Base-by-base conservation (phyloP, 352 stramenopile species). In the Phytophthora crassamura region DNA sequence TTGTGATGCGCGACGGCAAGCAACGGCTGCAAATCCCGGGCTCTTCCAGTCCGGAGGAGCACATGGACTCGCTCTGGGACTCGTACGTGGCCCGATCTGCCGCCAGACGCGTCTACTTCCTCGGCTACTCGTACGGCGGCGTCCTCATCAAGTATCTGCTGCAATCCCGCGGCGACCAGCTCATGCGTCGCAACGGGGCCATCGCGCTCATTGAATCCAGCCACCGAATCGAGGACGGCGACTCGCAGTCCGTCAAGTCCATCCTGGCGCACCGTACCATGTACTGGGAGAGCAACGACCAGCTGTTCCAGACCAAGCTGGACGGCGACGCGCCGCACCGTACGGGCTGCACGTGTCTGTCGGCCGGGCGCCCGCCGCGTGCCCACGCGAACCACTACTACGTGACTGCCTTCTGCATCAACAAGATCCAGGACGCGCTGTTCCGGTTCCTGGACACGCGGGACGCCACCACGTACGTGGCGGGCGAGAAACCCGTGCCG, bases 51-150 rank as follows among this genome's bases (percentile, higher is more conserved):
- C 89, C 89, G 0, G 89, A 97, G 55, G 86, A 94, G 66, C 89
- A 97, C 74, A 94, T 96, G 82, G 80, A 95, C 63, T 95, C 80
- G 41, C 64, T 96, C 11, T 97, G 89, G 89, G 89, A 97, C 67
- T 74, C 81, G 22, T 94, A 93, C 71, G 86, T 93, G 25, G 72
- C 78, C 0, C 57, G 75, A 3, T 84, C 77, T 18, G 59, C 81
- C 12, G 86, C 82, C 12, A 67, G 78, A 18, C 84, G 88, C 9
- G 76, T 97, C 28, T 97, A 92, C 71, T 95, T 97, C 48, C 51
- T 97, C 10, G 88, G 88, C 33, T 97, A 97, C 67, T 93, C 86
- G 47, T 95, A 97, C 69, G 89, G 89, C 7, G 89, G 89, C 30
- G 86, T 96, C 25, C 60, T 95, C 7, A 93, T 94, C 69, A 96